phyloP scores from a whole-genome alignment of 2,329 filamentous ascomycete genomes.

The Neonectria hederae region DNA sequence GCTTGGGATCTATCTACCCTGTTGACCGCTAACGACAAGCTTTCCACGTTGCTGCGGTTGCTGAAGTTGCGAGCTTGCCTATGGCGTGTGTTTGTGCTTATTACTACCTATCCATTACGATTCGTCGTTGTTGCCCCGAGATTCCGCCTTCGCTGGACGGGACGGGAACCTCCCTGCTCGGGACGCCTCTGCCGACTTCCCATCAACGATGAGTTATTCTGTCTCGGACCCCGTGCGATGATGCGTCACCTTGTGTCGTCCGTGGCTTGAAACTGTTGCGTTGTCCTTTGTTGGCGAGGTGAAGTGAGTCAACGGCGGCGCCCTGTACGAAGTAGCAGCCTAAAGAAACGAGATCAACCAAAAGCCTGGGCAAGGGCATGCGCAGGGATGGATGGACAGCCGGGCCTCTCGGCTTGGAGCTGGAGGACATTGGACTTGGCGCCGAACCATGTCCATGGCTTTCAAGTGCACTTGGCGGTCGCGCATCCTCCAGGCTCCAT shows the following conservation, averaged over 20 bases:
- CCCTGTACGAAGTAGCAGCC: neutral
- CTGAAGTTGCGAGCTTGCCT: slow-evolving; percentile 9
- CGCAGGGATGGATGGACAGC: neutral
- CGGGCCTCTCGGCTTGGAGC: neutral
- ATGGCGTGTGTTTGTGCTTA: too few species aligned
- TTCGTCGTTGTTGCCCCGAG: slow-evolving; percentile 21
- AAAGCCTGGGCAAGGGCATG: neutral
- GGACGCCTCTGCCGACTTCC: slow-evolving; percentile 3
- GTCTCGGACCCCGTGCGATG: slow-evolving; percentile 13
- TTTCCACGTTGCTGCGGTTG: slow-evolving; percentile 18
- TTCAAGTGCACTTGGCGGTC: slow-evolving; percentile 4
- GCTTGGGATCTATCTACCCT: too few species aligned
- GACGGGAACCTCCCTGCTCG: slow-evolving; percentile 30
- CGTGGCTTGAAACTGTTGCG: slow-evolving; percentile 16
- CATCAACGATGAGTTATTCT: neutral
- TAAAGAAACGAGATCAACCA: neutral
- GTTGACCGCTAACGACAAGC: slow-evolving; percentile 21
- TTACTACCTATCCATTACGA: neutral
- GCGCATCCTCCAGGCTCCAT: slow-evolving; percentile 8
- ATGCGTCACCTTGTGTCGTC: neutral
- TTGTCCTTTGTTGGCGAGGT: slow-evolving; percentile 24
- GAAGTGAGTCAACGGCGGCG: slow-evolving; percentile 18
- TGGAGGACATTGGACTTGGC: neutral
- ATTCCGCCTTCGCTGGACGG: slow-evolving; percentile 12
- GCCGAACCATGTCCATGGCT: neutral